Conservation (phyloP, 192 early-diverging fungal species). For the Spizellomyces sp. region DNA sequence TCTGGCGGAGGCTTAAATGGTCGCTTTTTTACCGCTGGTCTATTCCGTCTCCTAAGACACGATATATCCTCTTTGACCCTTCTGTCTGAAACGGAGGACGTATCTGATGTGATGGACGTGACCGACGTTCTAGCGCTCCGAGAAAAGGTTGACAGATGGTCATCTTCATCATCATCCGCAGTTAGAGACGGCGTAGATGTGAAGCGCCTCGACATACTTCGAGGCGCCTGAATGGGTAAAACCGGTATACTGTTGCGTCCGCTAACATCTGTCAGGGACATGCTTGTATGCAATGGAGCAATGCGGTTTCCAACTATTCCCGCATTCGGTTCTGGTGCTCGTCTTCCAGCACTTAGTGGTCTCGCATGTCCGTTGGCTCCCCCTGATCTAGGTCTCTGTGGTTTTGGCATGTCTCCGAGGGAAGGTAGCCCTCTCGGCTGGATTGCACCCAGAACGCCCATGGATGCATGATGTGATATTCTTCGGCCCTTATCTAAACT, state of each 20-base stretch:
- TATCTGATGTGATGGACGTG: conserved; percentile 16
- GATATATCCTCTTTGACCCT: too few relatives aligned
- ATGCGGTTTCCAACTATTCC: neutral
- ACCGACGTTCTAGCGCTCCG: conserved; percentile 5
- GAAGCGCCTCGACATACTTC: too few relatives aligned
- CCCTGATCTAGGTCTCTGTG: neutral
- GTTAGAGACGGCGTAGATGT: neutral
- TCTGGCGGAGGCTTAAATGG: conserved; percentile 14
- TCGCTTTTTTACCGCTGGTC: conserved; percentile 12
- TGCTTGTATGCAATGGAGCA: neutral
- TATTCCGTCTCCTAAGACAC: conserved; percentile 7
- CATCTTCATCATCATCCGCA: conserved; percentile 12
- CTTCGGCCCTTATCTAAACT: neutral
- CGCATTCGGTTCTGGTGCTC: neutral
- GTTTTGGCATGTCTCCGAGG: neutral
- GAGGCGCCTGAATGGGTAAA: neutral
- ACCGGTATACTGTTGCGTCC: neutral
- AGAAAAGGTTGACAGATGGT: neutral
- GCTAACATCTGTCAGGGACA: neutral
- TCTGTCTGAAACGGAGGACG: conserved; percentile 4
- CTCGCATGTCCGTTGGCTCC: neutral
- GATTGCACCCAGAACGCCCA: neutral
- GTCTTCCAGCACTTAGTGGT: neutral
- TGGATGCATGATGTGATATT: neutral
- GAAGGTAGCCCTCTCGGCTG: neutral